Evolutionary conservation across 257 asterid species (phyloP), one percentile per base, ranked within the genome.

Genomic region (Agastache rugosa): DNA sequence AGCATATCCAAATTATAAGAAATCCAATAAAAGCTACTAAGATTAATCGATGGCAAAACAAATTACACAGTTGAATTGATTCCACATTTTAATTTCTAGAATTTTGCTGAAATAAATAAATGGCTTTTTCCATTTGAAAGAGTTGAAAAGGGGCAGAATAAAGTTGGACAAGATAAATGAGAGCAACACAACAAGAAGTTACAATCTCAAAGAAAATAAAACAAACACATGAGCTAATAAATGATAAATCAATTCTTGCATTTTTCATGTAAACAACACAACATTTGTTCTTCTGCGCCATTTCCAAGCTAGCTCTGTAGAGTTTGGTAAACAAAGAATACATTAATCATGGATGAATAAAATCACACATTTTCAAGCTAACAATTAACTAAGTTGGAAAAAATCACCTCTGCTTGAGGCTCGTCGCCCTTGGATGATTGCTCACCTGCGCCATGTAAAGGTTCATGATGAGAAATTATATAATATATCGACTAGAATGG

Each of bases 381-480:
- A 14, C 2, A 27, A 58, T 37, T 14, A 25, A 14, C 2, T 14
- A 58, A 53, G 60, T n/a, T 71, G 14, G 10, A 11, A 1, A 42
- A 11, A 51, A 17, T 17, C 35, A 73, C 77, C 63, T 62, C 71
- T 34, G 39, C 77, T 14, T 37, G 63, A 34, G 63, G 63, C 29
- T 73, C 77, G 12, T 62, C 77, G 11, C 71, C 77, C 53, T 62
- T 73, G 53, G 77, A 73, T 53, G 19, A 16, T 25, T 73, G 71
- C 71, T 73, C 77, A 72, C 77, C 77, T 73, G 63, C 63, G n/a
- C 63, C 71, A 72, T 45, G 11, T 31, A 6, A 11, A 45, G 39
- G 17, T 55, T 8, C 14, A 1, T 19, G 17, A 53, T 48, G 22
- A 48, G 10, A 16, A 16, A 15, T 48, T 48, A 48, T 48, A 48